Evolutionary conservation across 805 yeast species (phyloP).

Genomic region (Ascoidea tarda): DNA sequence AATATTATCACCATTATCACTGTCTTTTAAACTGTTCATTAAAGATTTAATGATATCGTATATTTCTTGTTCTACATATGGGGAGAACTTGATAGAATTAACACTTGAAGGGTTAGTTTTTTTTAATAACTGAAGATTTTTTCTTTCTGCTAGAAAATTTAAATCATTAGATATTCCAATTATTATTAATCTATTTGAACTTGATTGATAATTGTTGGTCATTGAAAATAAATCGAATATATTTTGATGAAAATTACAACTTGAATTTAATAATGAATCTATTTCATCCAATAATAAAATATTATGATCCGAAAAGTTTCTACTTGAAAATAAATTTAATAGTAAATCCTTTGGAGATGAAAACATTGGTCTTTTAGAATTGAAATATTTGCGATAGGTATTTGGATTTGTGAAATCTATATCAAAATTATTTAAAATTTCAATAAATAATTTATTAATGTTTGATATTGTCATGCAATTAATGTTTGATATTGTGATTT

Average conservation of each 20-base stretch:
- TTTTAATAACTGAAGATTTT: constrained; percentile 70
- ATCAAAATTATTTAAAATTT: constrained; percentile 30
- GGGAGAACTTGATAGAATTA: constrained; percentile 60
- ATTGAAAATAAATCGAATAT: constrained; percentile 67
- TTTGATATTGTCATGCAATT: constrained; percentile 76
- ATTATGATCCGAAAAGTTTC: constrained; percentile 20
- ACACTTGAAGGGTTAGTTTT: constrained; percentile 62
- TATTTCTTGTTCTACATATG: constrained; percentile 76
- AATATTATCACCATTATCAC: constrained; percentile 13
- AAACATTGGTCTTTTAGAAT: constrained; percentile 10
- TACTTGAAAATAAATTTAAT: constrained; percentile 9
- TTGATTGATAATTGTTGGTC: constrained; percentile 23
- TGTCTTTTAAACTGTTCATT: constrained; percentile 23
- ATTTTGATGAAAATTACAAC: constrained; percentile 37
- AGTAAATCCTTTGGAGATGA: constrained; percentile 13
- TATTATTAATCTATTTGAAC: constrained; percentile 37
- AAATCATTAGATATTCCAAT: constrained; percentile 90
- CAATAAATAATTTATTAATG: constrained; percentile 49
- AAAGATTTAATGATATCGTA: constrained; percentile 44
- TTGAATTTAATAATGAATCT: constrained; percentile 49
- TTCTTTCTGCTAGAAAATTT: constrained; percentile 50
- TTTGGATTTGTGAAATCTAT: constrained; percentile 13
- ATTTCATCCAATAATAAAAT: constrained; percentile 79
- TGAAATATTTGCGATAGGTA: constrained; percentile 12
- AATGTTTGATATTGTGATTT: constrained; percentile 31